Conservation (phyloP, 768 basidiomycete species). For the Boletus sp. region DNA sequence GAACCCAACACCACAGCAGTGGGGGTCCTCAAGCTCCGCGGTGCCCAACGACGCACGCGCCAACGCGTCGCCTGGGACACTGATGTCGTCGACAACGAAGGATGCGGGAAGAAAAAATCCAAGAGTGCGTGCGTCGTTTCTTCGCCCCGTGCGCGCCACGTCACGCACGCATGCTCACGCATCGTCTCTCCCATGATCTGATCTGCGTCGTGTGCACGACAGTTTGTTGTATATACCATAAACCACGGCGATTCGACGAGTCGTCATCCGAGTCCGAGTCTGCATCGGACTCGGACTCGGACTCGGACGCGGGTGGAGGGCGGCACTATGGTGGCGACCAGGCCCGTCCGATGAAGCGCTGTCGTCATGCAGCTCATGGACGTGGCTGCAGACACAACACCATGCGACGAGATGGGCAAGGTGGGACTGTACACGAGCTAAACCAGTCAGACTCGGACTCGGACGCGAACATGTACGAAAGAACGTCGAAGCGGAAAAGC, state of each 20-base stretch:
- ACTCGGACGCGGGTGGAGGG: conserved; percentile 14
- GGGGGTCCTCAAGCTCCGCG: conserved; percentile 61
- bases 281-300: conserved; percentile 34
- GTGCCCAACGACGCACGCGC: conserved; percentile 40
- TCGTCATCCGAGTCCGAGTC: conserved; percentile 68
- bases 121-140: conserved; percentile 79
- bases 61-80: conserved; percentile 80
- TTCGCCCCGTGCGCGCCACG: not conserved
- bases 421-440: conserved; percentile 18
- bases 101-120: conserved; percentile 83
- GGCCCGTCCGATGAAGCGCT: conserved; percentile 10
- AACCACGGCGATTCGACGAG: conserved; percentile 75
- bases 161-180: too few relatives aligned
- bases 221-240: conserved; percentile 98
- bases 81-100: conserved; percentile 88
- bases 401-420: conserved; percentile 5
- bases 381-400: not conserved
- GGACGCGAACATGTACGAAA: conserved; percentile 52
- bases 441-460: conserved; percentile 13
- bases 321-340: conserved; percentile 1
- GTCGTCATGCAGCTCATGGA: conserved; percentile 5
- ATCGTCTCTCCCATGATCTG: too few relatives aligned
- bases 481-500: conserved; percentile 26
- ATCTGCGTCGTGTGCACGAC: not conserved
- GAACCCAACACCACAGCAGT: conserved; percentile 27